Conservation (phyloP, 768 basidiomycete genomes). For the Porpolomopsis calyptriformis region DNA sequence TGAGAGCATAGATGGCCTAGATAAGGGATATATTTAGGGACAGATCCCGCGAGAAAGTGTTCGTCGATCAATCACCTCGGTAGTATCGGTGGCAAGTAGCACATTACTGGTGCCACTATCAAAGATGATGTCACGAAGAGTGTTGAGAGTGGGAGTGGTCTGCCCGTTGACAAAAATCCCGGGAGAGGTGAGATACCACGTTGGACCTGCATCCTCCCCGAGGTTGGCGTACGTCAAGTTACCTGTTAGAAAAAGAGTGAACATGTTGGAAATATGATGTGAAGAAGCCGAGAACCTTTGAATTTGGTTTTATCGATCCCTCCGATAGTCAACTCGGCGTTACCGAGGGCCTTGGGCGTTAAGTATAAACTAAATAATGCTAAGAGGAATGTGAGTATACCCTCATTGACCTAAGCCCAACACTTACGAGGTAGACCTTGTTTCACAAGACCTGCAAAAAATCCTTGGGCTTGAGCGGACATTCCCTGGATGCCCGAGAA, state of each 20-base stretch:
- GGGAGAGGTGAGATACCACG: slow-evolving; percentile 39
- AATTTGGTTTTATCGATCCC: slow-evolving; percentile 45
- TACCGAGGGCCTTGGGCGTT: slow-evolving; percentile 35
- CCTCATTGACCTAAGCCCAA: not conserved
- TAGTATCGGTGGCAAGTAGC: slow-evolving; percentile 36
- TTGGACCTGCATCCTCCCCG: slow-evolving; percentile 23
- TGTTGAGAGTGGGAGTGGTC: slow-evolving; percentile 32
- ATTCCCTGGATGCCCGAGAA: slow-evolving; percentile 51
- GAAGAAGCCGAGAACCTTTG: slow-evolving; percentile 24
- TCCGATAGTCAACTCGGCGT: slow-evolving; percentile 44
- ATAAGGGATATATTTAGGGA: slow-evolving; percentile 2
- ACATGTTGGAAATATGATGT: slow-evolving; percentile 1
- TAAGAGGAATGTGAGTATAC: slow-evolving; percentile 13
- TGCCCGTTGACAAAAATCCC: slow-evolving; percentile 42
- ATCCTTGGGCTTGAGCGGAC: slow-evolving; percentile 38
- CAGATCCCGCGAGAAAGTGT: slow-evolving; percentile 6
- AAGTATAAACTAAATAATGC: slow-evolving; percentile 43
- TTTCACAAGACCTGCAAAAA: slow-evolving; percentile 36
- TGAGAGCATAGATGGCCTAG: slow-evolving; percentile 46
- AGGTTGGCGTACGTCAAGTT: slow-evolving; percentile 33
- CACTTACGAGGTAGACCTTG: slow-evolving; percentile 41
- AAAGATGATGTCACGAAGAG: slow-evolving; percentile 37
- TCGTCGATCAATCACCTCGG: slow-evolving; percentile 31
- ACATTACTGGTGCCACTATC: slow-evolving; percentile 51
- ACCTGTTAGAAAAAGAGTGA: slow-evolving; percentile 20